Base-by-base conservation (phyloP, 768 basidiomycete genomes). In the Kwoniella mangroviensis region DNA sequence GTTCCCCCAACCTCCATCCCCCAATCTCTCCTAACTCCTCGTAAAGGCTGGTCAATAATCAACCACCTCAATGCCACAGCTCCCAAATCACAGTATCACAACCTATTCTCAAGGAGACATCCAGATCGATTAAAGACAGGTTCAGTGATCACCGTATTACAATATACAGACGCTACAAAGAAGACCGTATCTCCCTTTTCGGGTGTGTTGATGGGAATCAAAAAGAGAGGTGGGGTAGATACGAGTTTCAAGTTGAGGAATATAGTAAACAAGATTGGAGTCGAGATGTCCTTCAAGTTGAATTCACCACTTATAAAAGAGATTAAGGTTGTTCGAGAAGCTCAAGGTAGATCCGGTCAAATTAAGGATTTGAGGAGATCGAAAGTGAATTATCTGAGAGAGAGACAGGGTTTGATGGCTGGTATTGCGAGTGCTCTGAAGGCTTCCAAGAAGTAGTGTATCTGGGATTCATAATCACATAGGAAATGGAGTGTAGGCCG, bases 251-350 rank as follows among this genome's bases (percentile, higher is more conserved):
- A 90, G 63, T 84, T 98, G 62, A 88, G 96, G 73, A 98, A 98
- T 84, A 88, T 97, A 73, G 87, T 98, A 63, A 91, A 93, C 76
- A 87, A 93, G 72, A 93, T 91, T 13, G 95, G 94, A 13, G 91
- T 97, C 49, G 96, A 98, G 86, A 90, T 93, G 90, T 91, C 90
- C 79, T 92, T 93, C 85, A 94, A 90, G 82, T 89, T 90, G 73
- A 89, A 88, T 78, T 92, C 91, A 62, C 95, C 96, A 34, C 88
- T 92, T 79, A 78, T 98, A 83, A 93, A 92, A 86, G 89, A 91
- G 65, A 91, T 98, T 84, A 89, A 90, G 84, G 85, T 98, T 69
- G 84, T 94, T 69, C 75, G 75, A 58, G 21, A 73, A 63, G 72
- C 72, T 22, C 66, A 81, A 69, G 69, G 54, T 28, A 65, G 55